Evolutionary conservation across 176 grass and related monocot genomes (phyloP), one percentile per base, ranked within the genome.

Genomic region (Olyra latifolia): DNA sequence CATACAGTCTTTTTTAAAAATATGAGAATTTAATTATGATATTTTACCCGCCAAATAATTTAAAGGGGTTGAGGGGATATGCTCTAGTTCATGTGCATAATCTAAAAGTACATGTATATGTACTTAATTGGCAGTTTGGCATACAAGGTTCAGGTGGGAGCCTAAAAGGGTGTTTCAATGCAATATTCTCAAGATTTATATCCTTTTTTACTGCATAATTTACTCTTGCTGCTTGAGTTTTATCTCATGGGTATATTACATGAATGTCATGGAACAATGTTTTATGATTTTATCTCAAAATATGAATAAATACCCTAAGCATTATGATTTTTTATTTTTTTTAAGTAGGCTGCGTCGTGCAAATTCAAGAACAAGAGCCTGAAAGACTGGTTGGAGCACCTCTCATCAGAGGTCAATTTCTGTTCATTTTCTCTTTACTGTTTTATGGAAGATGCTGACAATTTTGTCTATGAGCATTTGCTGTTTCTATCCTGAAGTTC

Each of bases 351-450:
- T 74, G 88, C 80, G 78, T 87, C 86, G 56, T 89, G 57, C 83
- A 94, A 89, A 88, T 87, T 87, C 80, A 91, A 87, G 80, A 94
- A 91, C 74, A 88, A 84, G 54, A 84, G 64, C 59, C 73, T 94
- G 20, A 94, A 87, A 65, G 92, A 94, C 29, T 91, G 86, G 86
- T 83, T 91, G 71, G 86, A 63, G 16, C 88, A 84, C 54, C 46
- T 94, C 20, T 84, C 53, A 35, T 55, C 71, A 53, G 92, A 94
- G 92, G 92, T 91, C 19, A 86, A 80, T 66, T 67, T 27, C 38
- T 90, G 29, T 67, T 85, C 10, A 64, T 65, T 67, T 39, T 66
- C 8, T 42, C 13, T 39, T 83, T 45, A 63, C 54, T 27, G 11
- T 73, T 63, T 4, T 48, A 71, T 29, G 23, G 57, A 80, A 57